Evolutionary conservation across 176 grass and related monocot species (phyloP), one percentile per base, ranked within the genome.

Genomic region (Cymbopogon citratus): DNA sequence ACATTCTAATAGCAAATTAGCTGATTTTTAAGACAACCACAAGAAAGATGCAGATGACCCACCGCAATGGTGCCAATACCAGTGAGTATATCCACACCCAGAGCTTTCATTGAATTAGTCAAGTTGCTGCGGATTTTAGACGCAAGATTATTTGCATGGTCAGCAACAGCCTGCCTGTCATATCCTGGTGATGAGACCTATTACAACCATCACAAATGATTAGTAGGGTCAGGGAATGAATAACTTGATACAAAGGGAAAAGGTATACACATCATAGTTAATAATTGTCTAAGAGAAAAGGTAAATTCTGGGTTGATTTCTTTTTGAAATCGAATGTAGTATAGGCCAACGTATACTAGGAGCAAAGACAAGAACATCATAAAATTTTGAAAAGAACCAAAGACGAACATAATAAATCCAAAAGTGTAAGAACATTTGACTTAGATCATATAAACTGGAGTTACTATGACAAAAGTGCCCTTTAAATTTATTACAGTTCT

Each of bases 91-190:
- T 99, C 92, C 61, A 95, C 92, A 4, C 96, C 92, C 43, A 93
- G 39, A 80, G 91, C 76, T 87, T 93, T 93, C 90, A 99, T 82
- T 71, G 96, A 99, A 80, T 99, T 99, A 66, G 96, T 99, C 87
- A 99, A 78, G 83, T 95, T 99, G 84, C 89, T 83, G 21, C 82
- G 81, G 75, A 99, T 99, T 87, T 99, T 99, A 9, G 91, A 91
- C 14, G 92, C 92, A 64, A 99, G 89, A 87, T 95, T 95, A 49
- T 89, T 97, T 87, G 94, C 94, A 83, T 97, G 94, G 73, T 97
- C 91, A 57, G 91, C 94, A 56, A 94, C 94, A 85, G 69, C 85
- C 79, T 93, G 91, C 62, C 91, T 95, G 51, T 99, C 85, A 81
- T 93, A 99, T 88, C 96, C 91, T 80, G 96, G 1, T 76, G 91